These are phyloP conservation scores for Barnettozyma pratensis DNA, from an alignment of 805 yeast species.

Conservation along the genomic window DNA sequence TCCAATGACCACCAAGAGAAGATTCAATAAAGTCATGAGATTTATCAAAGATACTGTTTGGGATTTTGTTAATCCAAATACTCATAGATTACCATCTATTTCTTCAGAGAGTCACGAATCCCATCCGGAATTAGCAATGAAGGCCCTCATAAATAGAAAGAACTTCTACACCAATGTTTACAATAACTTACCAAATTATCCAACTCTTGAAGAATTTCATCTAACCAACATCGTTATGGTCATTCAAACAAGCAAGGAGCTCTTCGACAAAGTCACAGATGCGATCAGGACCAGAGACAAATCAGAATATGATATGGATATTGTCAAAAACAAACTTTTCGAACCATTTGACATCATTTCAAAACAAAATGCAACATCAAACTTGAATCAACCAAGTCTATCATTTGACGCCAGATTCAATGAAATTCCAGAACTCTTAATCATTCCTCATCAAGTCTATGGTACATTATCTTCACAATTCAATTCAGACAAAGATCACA, in stretches of 20 bases:
- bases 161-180: constrained; percentile 28
- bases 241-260: constrained; percentile 40
- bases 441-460: constrained; percentile 48
- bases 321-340: constrained; percentile 36
- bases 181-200: constrained; percentile 33
- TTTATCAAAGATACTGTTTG: constrained; percentile 5
- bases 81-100: neutral
- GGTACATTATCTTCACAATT: constrained; percentile 50
- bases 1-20: constrained; percentile 19
- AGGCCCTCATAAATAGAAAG: constrained; percentile 6
- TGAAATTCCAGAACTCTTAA: constrained; percentile 23
- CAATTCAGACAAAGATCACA: constrained; percentile 30
- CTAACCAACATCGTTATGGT: constrained; percentile 52
- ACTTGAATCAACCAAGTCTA: neutral
- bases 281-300: constrained; percentile 23
- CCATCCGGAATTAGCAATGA: neutral
- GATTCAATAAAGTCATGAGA: constrained; percentile 12
- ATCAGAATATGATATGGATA: constrained; percentile 52
- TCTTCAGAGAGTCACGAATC: neutral
- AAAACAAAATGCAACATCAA: constrained; percentile 6
- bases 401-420: constrained; percentile 9
- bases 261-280: constrained; percentile 19
- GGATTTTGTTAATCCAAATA: neutral
- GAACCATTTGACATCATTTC: constrained; percentile 18
- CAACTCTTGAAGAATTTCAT: constrained; percentile 24